These are phyloP conservation scores for Paramyrothecium roridum DNA, from an alignment of 2,329 filamentous ascomycete species.

Conservation along the genomic window DNA sequence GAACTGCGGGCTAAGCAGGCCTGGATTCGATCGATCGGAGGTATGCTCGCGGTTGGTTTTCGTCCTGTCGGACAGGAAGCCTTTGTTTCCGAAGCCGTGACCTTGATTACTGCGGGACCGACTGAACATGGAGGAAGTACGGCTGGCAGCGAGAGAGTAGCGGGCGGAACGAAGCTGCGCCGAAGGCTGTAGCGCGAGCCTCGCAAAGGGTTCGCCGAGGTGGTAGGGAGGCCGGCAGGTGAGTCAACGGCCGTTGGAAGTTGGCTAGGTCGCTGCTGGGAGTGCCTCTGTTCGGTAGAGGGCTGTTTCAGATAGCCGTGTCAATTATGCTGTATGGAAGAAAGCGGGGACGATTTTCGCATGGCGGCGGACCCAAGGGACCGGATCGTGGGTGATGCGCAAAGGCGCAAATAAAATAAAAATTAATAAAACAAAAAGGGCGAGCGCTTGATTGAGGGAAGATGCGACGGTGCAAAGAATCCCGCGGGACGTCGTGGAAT, in stretches of 20 bases:
- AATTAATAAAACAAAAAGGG: no score
- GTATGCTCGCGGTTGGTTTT: constrained; percentile 16
- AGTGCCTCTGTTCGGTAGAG: background rate
- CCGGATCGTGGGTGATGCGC: background rate
- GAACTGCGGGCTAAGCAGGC: constrained; percentile 20
- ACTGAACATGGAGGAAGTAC: constrained; percentile 32
- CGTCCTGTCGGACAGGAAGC: constrained; percentile 7
- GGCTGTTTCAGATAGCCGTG: background rate
- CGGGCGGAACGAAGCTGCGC: constrained; percentile 6
- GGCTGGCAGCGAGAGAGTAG: constrained; percentile 11
- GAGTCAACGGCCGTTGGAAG: background rate
- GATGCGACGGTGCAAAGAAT: background rate
- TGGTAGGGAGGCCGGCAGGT: background rate
- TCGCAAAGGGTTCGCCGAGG: background rate
- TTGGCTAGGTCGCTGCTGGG: background rate
- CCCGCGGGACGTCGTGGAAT: background rate
- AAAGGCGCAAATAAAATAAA: no score
- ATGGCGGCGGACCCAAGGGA: background rate
- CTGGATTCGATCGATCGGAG: constrained; percentile 22
- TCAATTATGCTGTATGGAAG: background rate
- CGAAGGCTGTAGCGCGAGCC: background rate
- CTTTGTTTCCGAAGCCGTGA: constrained; percentile 18
- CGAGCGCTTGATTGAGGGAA: background rate
- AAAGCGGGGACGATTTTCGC: background rate
- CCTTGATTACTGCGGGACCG: constrained; percentile 26